A percentile compares a stretch with the other conserved stretches of the same genome.
These are phyloP conservation scores for Gynandropsis gynandra DNA, from an alignment of 345 rosid genomes.

Conservation along the genomic window DNA sequence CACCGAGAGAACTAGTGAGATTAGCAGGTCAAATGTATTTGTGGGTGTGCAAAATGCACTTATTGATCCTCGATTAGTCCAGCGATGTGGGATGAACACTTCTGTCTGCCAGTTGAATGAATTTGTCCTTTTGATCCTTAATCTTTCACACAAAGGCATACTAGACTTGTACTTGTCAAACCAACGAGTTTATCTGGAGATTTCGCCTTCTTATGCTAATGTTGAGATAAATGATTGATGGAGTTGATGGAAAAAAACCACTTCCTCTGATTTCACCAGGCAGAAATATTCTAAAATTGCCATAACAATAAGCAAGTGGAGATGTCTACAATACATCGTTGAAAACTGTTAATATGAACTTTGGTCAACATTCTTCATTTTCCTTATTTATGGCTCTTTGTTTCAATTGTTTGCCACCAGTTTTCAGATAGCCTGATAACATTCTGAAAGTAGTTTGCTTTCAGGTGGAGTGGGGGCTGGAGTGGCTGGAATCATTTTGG, in stretches of 20 bases:
- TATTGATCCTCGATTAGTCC: too few relatives aligned
- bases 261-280: background rate
- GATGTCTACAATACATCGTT: background rate
- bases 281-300: background rate
- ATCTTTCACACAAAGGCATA: too few relatives aligned
- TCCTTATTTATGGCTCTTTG: constrained; percentile 7
- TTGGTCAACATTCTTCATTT: background rate
- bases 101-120: background rate
- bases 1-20: background rate
- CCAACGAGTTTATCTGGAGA: too few relatives aligned
- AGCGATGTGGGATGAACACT: too few relatives aligned
- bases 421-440: constrained; percentile 51
- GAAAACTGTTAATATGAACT: too few relatives aligned
- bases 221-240: too few relatives aligned
- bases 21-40: background rate
- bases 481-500: constrained; percentile 53
- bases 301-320: background rate
- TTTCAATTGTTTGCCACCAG: constrained; percentile 18
- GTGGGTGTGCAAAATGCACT: background rate
- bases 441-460: constrained; percentile 56
- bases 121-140: too few relatives aligned
- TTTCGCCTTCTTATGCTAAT: too few relatives aligned
- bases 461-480: constrained; percentile 84
- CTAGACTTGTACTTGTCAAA: too few relatives aligned
- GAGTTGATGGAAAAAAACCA: background rate